These are phyloP conservation scores for Blastobotrys muscicola DNA, from an alignment of 805 yeast species.

Conservation along the genomic window DNA sequence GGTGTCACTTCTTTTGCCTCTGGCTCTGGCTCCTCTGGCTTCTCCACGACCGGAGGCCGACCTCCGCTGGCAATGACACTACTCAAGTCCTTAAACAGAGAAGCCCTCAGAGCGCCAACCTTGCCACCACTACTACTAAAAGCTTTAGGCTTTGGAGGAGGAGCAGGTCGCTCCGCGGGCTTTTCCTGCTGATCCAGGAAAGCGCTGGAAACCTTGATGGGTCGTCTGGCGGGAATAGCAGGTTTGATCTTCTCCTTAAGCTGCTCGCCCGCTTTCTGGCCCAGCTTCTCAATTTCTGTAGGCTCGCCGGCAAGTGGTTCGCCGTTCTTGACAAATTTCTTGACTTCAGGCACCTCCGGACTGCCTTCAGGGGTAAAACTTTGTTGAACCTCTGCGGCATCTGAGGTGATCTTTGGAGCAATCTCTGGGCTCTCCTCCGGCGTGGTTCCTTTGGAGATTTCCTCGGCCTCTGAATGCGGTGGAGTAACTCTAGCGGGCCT, in stretches of 20 bases:
- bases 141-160: constrained; percentile 17
- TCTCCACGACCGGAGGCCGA: constrained; percentile 14
- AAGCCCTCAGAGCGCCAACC: constrained; percentile 17
- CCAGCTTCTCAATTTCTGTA: neutral
- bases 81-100: constrained; percentile 18
- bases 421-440: neutral
- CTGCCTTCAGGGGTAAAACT: neutral
- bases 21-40: constrained; percentile 6
- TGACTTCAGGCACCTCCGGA: neutral
- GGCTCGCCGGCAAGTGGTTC: neutral
- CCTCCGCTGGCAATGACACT: constrained; percentile 11
- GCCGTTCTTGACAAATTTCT: neutral
- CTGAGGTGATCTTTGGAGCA: neutral
- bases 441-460: neutral
- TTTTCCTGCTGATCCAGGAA: neutral
- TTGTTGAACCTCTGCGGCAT: neutral
- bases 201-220: constrained; percentile 4
- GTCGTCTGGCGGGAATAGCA: neutral
- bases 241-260: neutral
- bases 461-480: neutral
- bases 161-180: constrained; percentile 1
- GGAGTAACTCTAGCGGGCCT: neutral
- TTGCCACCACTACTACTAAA: constrained; percentile 12
- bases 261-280: neutral
- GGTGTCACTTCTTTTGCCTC: constrained; percentile 7